Evolutionary conservation across 2,329 filamentous ascomycete species (phyloP).

Genomic region (Aureobasidium sp.): DNA sequence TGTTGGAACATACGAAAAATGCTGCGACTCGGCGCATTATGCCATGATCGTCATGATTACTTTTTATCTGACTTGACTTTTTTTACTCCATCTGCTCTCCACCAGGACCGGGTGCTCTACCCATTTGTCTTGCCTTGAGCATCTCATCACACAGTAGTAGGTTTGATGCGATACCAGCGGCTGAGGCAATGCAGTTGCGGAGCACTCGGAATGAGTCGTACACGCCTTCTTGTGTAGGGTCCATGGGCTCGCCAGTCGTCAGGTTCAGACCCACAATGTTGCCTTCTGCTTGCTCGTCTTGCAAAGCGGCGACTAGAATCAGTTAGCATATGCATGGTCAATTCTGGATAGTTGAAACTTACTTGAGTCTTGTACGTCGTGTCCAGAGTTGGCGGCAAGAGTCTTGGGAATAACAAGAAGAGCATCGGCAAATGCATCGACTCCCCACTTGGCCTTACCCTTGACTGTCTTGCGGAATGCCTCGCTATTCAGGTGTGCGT

Average conservation of each 20-base stretch:
- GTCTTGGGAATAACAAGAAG: slow-evolving; percentile 96
- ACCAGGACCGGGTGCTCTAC: slow-evolving; percentile 11
- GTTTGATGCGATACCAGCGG: slow-evolving; percentile 91
- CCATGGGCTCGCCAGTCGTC: slow-evolving; percentile 85
- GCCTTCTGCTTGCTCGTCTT: slow-evolving; percentile 79
- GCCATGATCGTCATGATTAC: slow-evolving; percentile 10
- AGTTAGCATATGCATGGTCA: slow-evolving; percentile 19
- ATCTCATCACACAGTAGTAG: slow-evolving; percentile 92
- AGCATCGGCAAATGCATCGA: slow-evolving; percentile 90
- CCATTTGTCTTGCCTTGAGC: slow-evolving; percentile 95
- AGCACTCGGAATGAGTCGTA: slow-evolving; percentile 95
- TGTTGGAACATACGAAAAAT: background rate
- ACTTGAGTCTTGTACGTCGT: slow-evolving; percentile 94
- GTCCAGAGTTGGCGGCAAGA: slow-evolving; percentile 87
- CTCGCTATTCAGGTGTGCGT: slow-evolving; percentile 78
- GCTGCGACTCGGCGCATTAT: slow-evolving; percentile 1
- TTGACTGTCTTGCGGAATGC: slow-evolving; percentile 84
- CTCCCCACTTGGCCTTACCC: slow-evolving; percentile 95
- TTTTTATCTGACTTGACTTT: slow-evolving; percentile 7
- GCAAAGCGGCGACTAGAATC: slow-evolving; percentile 66
- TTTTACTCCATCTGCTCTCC: slow-evolving; percentile 14
- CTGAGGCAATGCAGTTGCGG: slow-evolving; percentile 87
- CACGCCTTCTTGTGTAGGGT: slow-evolving; percentile 83
- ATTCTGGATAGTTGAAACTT: slow-evolving; percentile 38
- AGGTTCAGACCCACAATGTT: slow-evolving; percentile 83